A percentile compares a stretch with the other conserved stretches of the same genome.
phyloP scores from a whole-genome alignment of 73 alveolate genomes.

The Diophrys appendiculata region DNA sequence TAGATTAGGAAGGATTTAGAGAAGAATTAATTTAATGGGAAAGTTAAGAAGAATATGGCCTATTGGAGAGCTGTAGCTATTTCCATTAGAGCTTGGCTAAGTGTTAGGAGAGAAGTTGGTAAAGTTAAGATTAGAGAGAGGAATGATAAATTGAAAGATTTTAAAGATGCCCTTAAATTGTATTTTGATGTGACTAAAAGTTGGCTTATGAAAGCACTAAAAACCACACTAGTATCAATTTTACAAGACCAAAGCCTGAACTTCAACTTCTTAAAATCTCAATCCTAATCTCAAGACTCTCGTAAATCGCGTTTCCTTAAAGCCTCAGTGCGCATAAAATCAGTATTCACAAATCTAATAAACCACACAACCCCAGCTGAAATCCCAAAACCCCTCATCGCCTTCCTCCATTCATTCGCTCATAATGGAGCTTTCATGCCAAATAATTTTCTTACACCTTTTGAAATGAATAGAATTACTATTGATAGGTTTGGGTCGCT shows the following conservation, averaged over 20 bases:
- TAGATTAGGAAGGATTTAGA: neutral
- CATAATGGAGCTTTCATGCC: slow-evolving; percentile 46
- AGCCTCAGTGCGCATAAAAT: slow-evolving; percentile 56
- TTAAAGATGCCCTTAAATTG: slow-evolving; percentile 14
- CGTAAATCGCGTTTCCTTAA: slow-evolving; percentile 28
- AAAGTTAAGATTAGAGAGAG: slow-evolving; percentile 19
- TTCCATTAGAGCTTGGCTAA: neutral
- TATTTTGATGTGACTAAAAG: slow-evolving; percentile 61
- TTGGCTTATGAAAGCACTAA: slow-evolving; percentile 48
- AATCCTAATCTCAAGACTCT: neutral
- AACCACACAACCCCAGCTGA: slow-evolving; percentile 18
- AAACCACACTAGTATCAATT: neutral
- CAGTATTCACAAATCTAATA: slow-evolving; percentile 17
- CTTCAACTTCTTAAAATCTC: slow-evolving; percentile 5
- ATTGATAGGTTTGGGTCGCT: slow-evolving; percentile 46
- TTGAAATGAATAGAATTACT: slow-evolving; percentile 48
- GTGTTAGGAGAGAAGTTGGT: neutral
- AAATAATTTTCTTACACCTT: slow-evolving; percentile 48
- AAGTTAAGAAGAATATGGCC: slow-evolving; percentile 2
- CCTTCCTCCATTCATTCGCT: slow-evolving; percentile 17
- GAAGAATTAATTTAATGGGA: neutral
- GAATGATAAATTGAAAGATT: slow-evolving; percentile 27
- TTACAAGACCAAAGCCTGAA: slow-evolving; percentile 6
- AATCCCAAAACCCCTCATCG: slow-evolving; percentile 45
- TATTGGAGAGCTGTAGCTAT: neutral